These are phyloP conservation scores for Penicillium sclerotigenum DNA, from an alignment of 2,329 filamentous ascomycete genomes.

Conservation along the genomic window DNA sequence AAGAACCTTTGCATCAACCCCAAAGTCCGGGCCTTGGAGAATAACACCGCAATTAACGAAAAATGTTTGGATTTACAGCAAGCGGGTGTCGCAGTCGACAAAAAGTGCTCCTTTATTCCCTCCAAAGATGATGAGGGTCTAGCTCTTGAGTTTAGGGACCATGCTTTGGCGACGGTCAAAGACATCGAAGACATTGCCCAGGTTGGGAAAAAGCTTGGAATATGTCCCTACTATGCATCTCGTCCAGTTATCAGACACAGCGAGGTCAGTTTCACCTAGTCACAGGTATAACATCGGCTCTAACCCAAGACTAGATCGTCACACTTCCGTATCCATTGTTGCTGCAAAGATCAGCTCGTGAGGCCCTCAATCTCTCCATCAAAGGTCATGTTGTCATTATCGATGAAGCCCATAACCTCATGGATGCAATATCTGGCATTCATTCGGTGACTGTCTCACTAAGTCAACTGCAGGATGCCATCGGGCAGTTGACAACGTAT, in stretches of 20 bases:
- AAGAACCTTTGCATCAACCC: conserved; percentile 90
- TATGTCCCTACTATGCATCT: conserved; percentile 97
- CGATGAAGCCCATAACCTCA: conserved; percentile 95
- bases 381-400: conserved; percentile 91
- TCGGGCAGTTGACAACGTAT: conserved; percentile 75
- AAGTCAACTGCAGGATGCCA: conserved; percentile 67
- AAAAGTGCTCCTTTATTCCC: conserved; percentile 73
- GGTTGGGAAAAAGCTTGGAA: conserved; percentile 71
- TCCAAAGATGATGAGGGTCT: conserved; percentile 70
- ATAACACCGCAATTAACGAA: conserved; percentile 83
- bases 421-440: conserved; percentile 87
- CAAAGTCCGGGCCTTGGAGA: conserved; percentile 67
- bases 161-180: conserved; percentile 75
- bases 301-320: conserved; percentile 58
- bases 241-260: conserved; percentile 75
- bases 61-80: conserved; percentile 87
- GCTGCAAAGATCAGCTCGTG: conserved; percentile 79
- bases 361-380: conserved; percentile 80
- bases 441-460: conserved; percentile 76
- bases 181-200: conserved; percentile 89
- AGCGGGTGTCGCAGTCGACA: conserved; percentile 57
- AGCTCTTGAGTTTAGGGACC: conserved; percentile 79
- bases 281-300: neutral
- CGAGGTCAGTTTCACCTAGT: conserved; percentile 51
- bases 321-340: conserved; percentile 90